These are phyloP conservation scores for Fusarium metavorans DNA, from an alignment of 2,329 filamentous ascomycete genomes.

Conservation along the genomic window DNA sequence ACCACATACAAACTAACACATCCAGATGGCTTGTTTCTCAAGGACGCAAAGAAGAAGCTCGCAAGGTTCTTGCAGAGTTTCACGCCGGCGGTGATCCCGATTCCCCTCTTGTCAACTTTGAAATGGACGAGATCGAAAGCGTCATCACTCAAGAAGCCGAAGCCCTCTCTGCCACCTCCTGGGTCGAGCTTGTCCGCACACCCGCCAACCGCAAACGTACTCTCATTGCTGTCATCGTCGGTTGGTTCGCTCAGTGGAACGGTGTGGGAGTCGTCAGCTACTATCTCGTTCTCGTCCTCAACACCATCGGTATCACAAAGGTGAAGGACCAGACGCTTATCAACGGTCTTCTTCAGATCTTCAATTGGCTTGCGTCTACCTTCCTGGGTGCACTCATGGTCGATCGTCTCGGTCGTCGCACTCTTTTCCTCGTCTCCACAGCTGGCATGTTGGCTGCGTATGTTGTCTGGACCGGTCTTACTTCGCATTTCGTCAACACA, in stretches of 20 bases:
- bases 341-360: conserved; percentile 47
- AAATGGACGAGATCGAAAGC: neutral
- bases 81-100: neutral
- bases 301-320: conserved; percentile 52
- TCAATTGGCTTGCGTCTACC: conserved; percentile 49
- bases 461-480: neutral
- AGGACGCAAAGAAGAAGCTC: neutral
- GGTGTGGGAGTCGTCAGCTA: conserved; percentile 20
- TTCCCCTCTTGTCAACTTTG: neutral
- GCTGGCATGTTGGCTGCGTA: neutral
- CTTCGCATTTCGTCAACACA: neutral
- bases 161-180: neutral
- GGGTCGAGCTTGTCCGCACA: neutral
- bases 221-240: neutral
- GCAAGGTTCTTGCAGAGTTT: neutral
- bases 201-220: neutral
- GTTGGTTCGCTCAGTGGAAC: neutral
- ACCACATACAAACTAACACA: neutral
- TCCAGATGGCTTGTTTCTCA: neutral
- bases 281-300: conserved; percentile 53
- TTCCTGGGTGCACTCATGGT: conserved; percentile 52
- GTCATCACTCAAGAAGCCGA: neutral
- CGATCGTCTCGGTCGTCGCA: conserved; percentile 53
- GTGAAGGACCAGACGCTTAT: conserved; percentile 49
- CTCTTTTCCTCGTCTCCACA: conserved; percentile 25